Evolutionary conservation across 2,329 filamentous ascomycete genomes (phyloP).

Genomic region (Simplicillium aogashimaense): DNA sequence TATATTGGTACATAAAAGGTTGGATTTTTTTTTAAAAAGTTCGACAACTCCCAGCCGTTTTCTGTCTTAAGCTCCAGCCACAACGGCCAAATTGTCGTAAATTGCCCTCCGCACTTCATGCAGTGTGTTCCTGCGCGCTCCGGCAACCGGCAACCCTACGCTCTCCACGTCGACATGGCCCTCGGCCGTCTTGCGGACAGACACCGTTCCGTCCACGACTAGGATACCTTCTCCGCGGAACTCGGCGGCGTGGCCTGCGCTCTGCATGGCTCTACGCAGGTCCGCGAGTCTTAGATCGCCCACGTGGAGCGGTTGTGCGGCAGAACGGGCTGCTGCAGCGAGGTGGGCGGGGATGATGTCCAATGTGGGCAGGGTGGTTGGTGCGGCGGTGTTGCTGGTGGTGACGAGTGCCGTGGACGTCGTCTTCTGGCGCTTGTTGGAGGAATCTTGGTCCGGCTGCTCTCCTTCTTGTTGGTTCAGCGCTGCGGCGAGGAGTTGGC

Average conservation of each 20-base stretch:
- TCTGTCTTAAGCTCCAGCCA: slow-evolving; percentile 54
- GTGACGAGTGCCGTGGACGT: slow-evolving; percentile 16
- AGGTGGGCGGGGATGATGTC: slow-evolving; percentile 48
- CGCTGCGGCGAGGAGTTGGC: slow-evolving; percentile 40
- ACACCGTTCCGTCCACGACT: slow-evolving; percentile 78
- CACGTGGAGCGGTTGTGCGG: slow-evolving; percentile 84
- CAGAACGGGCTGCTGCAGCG: slow-evolving; percentile 63
- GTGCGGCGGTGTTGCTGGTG: slow-evolving; percentile 5
- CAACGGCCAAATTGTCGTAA: slow-evolving; percentile 87
- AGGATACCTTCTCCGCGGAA: slow-evolving; percentile 89
- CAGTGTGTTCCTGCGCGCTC: slow-evolving; percentile 52
- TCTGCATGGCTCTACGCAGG: slow-evolving; percentile 73
- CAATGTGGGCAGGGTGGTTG: slow-evolving; percentile 32
- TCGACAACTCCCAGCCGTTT: no score
- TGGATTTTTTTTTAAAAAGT: no score
- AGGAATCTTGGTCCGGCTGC: slow-evolving; percentile 37
- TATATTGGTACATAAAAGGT: neutral
- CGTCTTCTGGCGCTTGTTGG: slow-evolving; percentile 40
- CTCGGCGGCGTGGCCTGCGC: slow-evolving; percentile 75
- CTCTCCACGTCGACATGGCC: slow-evolving; percentile 84
- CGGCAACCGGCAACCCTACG: slow-evolving; percentile 37
- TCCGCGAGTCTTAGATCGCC: slow-evolving; percentile 87
- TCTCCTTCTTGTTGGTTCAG: slow-evolving; percentile 29
- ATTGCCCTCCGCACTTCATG: slow-evolving; percentile 84
- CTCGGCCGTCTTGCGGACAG: slow-evolving; percentile 79